A percentile compares a stretch with the other conserved stretches of the same genome.
Evolutionary conservation across 352 stramenopile species (phyloP).

Genomic region (Thalassiosira ordinaria): DNA sequence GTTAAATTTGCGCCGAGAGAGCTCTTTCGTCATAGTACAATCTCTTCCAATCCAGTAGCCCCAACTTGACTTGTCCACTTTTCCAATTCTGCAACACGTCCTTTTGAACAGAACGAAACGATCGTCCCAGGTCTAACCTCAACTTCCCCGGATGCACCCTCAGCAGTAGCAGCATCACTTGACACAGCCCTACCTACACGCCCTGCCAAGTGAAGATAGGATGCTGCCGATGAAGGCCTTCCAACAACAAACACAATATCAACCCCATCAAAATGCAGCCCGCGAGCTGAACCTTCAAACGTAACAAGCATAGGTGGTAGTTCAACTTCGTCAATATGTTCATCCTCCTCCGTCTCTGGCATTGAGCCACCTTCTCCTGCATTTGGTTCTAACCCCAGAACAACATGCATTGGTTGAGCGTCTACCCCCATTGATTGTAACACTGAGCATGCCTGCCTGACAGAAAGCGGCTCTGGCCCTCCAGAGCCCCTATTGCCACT

Average conservation of each 20-base stretch:
- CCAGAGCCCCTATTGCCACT: slow-evolving; percentile 6
- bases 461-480: slow-evolving; percentile 48
- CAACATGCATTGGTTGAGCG: slow-evolving; percentile 69
- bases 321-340: slow-evolving; percentile 38
- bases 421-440: slow-evolving; percentile 62
- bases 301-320: slow-evolving; percentile 68
- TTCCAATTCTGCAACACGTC: slow-evolving; percentile 60
- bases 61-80: slow-evolving; percentile 76
- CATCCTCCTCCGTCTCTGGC: slow-evolving; percentile 20
- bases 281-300: slow-evolving; percentile 73
- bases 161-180: neutral
- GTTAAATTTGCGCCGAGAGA: too few species aligned
- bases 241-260: slow-evolving; percentile 68
- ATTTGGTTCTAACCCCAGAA: slow-evolving; percentile 63
- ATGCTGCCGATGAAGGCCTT: slow-evolving; percentile 56
- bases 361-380: slow-evolving; percentile 36
- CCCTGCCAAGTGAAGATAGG: slow-evolving; percentile 68
- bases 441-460: slow-evolving; percentile 53
- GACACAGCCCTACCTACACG: slow-evolving; percentile 53
- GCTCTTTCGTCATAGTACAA: slow-evolving; percentile 31
- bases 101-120: slow-evolving; percentile 68
- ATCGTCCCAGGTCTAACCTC: slow-evolving; percentile 56
- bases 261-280: slow-evolving; percentile 74
- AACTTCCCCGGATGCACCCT: slow-evolving; percentile 26
- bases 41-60: slow-evolving; percentile 63